Percentiles rank a stretch among this genome's conserved stretches.
These are phyloP conservation scores for Blastobotrys attinorum DNA, from an alignment of 805 yeast species.

Conservation along the genomic window DNA sequence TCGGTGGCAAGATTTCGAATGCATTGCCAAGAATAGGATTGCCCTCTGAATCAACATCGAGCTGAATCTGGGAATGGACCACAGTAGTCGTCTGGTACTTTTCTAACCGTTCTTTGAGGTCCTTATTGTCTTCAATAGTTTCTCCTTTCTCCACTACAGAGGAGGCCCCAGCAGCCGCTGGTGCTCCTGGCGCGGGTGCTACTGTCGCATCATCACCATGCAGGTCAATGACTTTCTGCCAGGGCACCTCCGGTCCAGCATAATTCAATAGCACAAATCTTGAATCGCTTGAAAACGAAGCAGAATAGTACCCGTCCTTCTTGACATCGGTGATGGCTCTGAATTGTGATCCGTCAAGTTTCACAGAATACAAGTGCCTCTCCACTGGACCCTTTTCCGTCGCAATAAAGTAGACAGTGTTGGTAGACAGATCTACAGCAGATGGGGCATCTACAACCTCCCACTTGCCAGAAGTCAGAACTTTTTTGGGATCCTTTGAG, in stretches of 20 bases:
- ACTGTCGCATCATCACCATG: too few species aligned
- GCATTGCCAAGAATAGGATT: conserved; percentile 41
- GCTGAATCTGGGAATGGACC: conserved; percentile 37
- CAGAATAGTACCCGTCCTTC: conserved; percentile 57
- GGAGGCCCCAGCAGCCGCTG: too few species aligned
- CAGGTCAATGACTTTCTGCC: conserved; percentile 61
- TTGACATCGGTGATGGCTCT: conserved; percentile 43
- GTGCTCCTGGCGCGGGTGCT: too few species aligned
- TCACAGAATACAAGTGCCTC: conserved; percentile 70
- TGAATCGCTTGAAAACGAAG: conserved; percentile 72
- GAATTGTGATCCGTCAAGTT: conserved; percentile 40
- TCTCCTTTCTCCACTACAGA: conserved; percentile 24
- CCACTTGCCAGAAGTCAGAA: conserved; percentile 76
- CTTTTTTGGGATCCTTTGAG: conserved; percentile 38
- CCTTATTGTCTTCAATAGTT: conserved; percentile 24
- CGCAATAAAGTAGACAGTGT: conserved; percentile 55
- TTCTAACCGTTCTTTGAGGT: conserved; percentile 19
- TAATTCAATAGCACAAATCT: conserved; percentile 65
- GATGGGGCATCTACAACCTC: conserved; percentile 77
- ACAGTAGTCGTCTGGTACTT: conserved; percentile 52
- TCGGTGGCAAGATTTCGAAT: conserved; percentile 69
- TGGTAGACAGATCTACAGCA: conserved; percentile 38
- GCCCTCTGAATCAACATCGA: conserved; percentile 37
- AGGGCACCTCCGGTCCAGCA: conserved; percentile 73
- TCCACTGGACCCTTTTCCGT: conserved; percentile 76